A percentile compares a stretch with the other conserved stretches of the same genome.
Evolutionary conservation across 352 stramenopile species (phyloP).

Genomic region (Phytophthora multivora): DNA sequence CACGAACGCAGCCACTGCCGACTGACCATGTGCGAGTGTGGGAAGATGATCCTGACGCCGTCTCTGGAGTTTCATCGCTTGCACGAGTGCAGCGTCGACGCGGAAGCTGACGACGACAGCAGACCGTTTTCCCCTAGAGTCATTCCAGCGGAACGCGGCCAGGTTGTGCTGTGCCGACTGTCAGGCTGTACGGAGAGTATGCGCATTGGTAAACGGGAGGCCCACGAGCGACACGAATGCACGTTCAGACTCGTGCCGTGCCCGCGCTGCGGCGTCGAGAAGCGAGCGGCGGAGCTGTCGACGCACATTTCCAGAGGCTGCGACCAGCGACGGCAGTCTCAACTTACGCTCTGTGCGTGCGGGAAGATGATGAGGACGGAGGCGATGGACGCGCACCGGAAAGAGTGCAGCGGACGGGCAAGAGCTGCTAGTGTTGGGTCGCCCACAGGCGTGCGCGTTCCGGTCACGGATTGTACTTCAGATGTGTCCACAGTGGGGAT

Average conservation of each 20-base stretch:
- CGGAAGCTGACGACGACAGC: not conserved
- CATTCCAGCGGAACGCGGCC: slow-evolving; percentile 9
- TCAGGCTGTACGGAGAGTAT: slow-evolving; percentile 16
- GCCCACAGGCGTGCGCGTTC: no score
- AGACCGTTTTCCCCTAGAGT: not conserved
- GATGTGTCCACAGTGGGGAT: slow-evolving; percentile 23
- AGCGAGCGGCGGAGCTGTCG: slow-evolving; percentile 39
- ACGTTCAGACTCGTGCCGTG: slow-evolving; percentile 57
- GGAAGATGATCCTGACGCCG: slow-evolving; percentile 66
- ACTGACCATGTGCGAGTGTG: slow-evolving; percentile 64
- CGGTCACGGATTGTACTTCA: no score
- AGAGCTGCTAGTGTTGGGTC: not conserved
- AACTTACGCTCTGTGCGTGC: slow-evolving; percentile 57
- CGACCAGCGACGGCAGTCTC: slow-evolving; percentile 20
- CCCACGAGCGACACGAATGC: slow-evolving; percentile 32
- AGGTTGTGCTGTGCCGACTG: slow-evolving; percentile 16
- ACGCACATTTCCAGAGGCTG: slow-evolving; percentile 61
- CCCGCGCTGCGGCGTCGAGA: slow-evolving; percentile 45
- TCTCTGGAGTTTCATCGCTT: slow-evolving; percentile 61
- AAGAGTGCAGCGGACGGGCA: slow-evolving; percentile 53
- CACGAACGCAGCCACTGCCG: slow-evolving; percentile 76
- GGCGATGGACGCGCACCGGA: slow-evolving; percentile 53
- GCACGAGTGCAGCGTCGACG: slow-evolving; percentile 46
- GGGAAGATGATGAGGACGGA: slow-evolving; percentile 68
- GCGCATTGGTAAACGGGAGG: slow-evolving; percentile 8